phyloP scores from a whole-genome alignment of 2,329 filamentous ascomycete species.

The Venturia pyrina region DNA sequence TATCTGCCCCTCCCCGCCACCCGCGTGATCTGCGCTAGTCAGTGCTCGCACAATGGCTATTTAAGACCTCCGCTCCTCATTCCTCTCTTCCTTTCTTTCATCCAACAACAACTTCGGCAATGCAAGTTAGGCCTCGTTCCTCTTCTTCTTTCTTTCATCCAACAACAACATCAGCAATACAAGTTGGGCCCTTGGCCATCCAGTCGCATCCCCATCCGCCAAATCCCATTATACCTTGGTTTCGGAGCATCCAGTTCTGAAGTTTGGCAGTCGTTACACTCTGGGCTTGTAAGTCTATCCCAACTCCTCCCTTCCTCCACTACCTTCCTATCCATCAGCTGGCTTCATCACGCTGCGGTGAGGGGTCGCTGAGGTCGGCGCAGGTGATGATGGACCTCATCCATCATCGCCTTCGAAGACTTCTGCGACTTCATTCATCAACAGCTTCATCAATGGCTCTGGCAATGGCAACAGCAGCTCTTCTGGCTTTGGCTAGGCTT shows the following conservation, averaged over 20 bases:
- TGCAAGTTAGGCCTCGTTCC: background rate
- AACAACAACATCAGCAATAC: background rate
- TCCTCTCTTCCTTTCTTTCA: background rate
- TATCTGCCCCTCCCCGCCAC: background rate
- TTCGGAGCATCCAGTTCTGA: too few relatives aligned
- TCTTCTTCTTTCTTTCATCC: background rate
- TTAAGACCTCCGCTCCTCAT: background rate
- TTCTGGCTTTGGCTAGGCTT: background rate
- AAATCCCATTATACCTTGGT: too few relatives aligned
- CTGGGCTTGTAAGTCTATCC: constrained; percentile 1
- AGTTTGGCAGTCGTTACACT: too few relatives aligned
- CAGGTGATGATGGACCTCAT: background rate
- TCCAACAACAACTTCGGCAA: background rate
- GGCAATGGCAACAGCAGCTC: background rate
- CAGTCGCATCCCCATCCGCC: too few relatives aligned
- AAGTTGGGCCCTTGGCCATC: background rate
- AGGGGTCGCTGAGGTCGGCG: background rate
- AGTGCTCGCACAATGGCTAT: background rate
- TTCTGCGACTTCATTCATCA: background rate
- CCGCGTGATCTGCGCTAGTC: background rate
- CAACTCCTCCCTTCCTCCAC: background rate
- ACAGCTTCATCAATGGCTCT: background rate
- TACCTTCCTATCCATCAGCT: background rate
- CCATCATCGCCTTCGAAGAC: background rate
- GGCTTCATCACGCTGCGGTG: background rate